These are phyloP conservation scores for Collybia mongolica DNA, from an alignment of 768 basidiomycete species.

Conservation along the genomic window DNA sequence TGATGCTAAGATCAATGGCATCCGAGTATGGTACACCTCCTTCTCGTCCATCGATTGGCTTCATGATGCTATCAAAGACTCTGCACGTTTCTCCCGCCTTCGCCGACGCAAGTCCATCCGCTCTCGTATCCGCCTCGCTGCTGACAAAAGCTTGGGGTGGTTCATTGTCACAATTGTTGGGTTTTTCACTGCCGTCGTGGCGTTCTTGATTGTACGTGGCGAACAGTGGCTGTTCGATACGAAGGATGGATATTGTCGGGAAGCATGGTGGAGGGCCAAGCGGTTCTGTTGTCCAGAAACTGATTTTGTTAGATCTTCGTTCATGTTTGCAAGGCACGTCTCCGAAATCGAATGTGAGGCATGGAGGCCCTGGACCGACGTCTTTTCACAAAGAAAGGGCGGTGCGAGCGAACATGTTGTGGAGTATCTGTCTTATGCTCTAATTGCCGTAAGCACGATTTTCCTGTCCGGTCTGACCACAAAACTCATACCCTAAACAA, in stretches of 20 bases:
- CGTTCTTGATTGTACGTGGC: conserved; percentile 81
- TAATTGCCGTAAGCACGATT: conserved; percentile 69
- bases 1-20: conserved; percentile 77
- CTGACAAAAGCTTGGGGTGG: conserved; percentile 87
- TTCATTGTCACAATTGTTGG: conserved; percentile 88
- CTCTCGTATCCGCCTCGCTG: conserved; percentile 56
- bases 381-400: conserved; percentile 35
- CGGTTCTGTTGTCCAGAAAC: conserved; percentile 74
- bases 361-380: conserved; percentile 78
- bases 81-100: conserved; percentile 73
- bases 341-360: conserved; percentile 48
- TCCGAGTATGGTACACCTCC: conserved; percentile 88
- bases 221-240: conserved; percentile 91
- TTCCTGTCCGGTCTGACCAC: not conserved
- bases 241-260: conserved; percentile 86
- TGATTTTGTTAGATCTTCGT: too few species aligned
- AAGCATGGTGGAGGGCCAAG: conserved; percentile 69
- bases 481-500: not conserved
- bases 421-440: conserved; percentile 68
- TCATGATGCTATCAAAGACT: conserved; percentile 95
- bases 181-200: conserved; percentile 79
- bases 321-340: conserved; percentile 14
- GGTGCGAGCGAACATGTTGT: conserved; percentile 41
- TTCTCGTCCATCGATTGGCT: conserved; percentile 95
- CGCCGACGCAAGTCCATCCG: conserved; percentile 69